Evolutionary conservation across 1,139 yeast species (phyloP).

Genomic region (Diutina rugosa): DNA sequence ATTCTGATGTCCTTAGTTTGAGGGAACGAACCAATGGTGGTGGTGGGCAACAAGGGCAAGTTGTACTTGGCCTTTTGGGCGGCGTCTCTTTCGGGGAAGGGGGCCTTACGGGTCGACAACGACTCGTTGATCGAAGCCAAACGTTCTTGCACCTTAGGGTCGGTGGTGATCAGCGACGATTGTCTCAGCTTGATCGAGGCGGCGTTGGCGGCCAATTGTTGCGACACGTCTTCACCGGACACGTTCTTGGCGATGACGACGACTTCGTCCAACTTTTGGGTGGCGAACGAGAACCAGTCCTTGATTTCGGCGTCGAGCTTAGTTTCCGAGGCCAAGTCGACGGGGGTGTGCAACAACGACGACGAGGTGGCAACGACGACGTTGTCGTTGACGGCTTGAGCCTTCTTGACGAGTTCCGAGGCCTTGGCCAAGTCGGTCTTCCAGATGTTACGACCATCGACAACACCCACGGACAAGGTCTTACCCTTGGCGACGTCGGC

Average conservation of each 20-base stretch:
- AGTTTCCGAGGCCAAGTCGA: slow-evolving; percentile 82
- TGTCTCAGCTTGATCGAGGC: slow-evolving; percentile 77
- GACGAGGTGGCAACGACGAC: slow-evolving; percentile 92
- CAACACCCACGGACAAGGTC: slow-evolving; percentile 88
- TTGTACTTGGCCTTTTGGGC: slow-evolving; percentile 81
- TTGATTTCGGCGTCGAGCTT: slow-evolving; percentile 83
- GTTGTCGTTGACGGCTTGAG: slow-evolving; percentile 71
- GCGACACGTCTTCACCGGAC: slow-evolving; percentile 61
- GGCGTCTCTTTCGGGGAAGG: slow-evolving; percentile 78
- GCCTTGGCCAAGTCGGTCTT: slow-evolving; percentile 90
- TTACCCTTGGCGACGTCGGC: slow-evolving; percentile 48
- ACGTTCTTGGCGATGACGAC: slow-evolving; percentile 83
- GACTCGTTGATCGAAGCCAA: slow-evolving; percentile 69
- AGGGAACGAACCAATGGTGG: slow-evolving; percentile 99
- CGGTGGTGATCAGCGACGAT: slow-evolving; percentile 80
- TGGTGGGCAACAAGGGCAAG: slow-evolving; percentile 98
- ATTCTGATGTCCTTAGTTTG: slow-evolving; percentile 98
- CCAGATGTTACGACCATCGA: slow-evolving; percentile 99
- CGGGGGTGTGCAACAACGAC: slow-evolving; percentile 96
- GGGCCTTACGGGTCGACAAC: slow-evolving; percentile 72
- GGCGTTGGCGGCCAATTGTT: slow-evolving; percentile 72
- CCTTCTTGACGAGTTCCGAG: slow-evolving; percentile 65
- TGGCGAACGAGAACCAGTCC: slow-evolving; percentile 98
- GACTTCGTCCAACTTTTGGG: slow-evolving; percentile 89
- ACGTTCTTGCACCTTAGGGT: slow-evolving; percentile 82